phyloP scores from a whole-genome alignment of 2,329 filamentous ascomycete genomes.

The Aspergillus sergii region DNA sequence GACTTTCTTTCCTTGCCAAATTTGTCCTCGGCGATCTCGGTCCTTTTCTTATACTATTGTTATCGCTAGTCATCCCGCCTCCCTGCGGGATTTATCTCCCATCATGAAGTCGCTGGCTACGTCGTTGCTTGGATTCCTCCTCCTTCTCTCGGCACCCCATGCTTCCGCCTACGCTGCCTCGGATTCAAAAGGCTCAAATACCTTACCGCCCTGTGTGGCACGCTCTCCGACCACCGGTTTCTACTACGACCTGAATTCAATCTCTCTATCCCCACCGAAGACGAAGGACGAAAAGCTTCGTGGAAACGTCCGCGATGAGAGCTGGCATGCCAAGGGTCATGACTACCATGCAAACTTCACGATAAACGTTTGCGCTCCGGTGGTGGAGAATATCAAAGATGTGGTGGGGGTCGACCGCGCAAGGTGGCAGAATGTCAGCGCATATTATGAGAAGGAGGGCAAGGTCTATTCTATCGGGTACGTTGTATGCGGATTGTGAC shows the following conservation, averaged over 20 bases:
- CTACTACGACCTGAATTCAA: slow-evolving; percentile 65
- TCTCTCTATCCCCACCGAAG: slow-evolving; percentile 55
- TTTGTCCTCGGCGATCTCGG: not conserved
- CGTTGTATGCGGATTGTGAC: slow-evolving; percentile 15
- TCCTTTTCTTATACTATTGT: slow-evolving; percentile 4
- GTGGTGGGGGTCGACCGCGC: slow-evolving; percentile 48
- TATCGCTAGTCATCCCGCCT: slow-evolving; percentile 10
- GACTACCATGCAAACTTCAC: slow-evolving; percentile 56
- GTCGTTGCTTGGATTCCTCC: slow-evolving; percentile 32
- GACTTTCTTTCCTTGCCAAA: not conserved
- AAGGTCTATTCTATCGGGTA: slow-evolving; percentile 53
- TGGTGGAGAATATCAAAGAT: slow-evolving; percentile 49
- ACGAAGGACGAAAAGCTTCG: slow-evolving; percentile 41
- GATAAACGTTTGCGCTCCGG: slow-evolving; percentile 53
- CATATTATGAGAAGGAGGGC: slow-evolving; percentile 48
- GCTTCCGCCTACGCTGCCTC: slow-evolving; percentile 36
- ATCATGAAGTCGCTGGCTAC: slow-evolving; percentile 39
- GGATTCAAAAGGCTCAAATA: slow-evolving; percentile 44
- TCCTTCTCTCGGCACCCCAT: slow-evolving; percentile 38
- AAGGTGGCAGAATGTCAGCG: slow-evolving; percentile 51
- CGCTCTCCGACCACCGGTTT: slow-evolving; percentile 62
- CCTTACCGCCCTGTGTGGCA: slow-evolving; percentile 62
- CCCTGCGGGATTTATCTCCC: slow-evolving; percentile 15
- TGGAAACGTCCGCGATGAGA: slow-evolving; percentile 44
- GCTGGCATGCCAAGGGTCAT: slow-evolving; percentile 53